A percentile compares a stretch with the other conserved stretches of the same genome.
These are phyloP conservation scores for Lathyrus sativus DNA, from an alignment of 306 rosid species.

Conservation along the genomic window DNA sequence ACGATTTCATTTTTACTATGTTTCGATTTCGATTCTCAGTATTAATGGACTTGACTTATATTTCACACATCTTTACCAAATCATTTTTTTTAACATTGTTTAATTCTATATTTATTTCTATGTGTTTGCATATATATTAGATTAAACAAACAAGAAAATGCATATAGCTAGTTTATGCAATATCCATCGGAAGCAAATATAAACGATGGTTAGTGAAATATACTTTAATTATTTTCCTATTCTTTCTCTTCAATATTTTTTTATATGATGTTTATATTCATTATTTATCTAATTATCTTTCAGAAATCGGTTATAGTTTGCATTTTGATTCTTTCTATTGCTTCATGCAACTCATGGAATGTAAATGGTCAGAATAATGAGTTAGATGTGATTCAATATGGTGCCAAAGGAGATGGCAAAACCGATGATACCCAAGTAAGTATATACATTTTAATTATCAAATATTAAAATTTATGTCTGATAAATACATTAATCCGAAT, in stretches of 20 bases:
- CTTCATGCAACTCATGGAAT: slow-evolving; percentile 14
- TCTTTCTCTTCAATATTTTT: neutral
- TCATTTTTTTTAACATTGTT: too few species aligned
- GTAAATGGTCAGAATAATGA: neutral
- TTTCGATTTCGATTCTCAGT: too few species aligned
- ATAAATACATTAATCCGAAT: too few species aligned
- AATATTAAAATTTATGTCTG: too few species aligned
- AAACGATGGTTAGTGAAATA: slow-evolving; percentile 2
- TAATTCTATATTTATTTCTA: neutral
- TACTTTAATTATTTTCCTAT: neutral
- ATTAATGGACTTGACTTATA: too few species aligned
- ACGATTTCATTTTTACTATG: too few species aligned
- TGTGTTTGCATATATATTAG: neutral
- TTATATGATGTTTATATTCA: neutral
- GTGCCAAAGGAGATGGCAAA: slow-evolving; percentile 45
- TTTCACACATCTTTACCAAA: too few species aligned
- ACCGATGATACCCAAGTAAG: slow-evolving; percentile 38
- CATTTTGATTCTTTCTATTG: slow-evolving; percentile 17
- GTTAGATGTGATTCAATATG: slow-evolving; percentile 38
- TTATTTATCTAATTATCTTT: neutral
- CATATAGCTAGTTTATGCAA: neutral
- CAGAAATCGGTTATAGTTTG: slow-evolving; percentile 16
- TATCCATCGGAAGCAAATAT: neutral
- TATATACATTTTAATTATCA: too few species aligned
- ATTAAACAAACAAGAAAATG: neutral